phyloP scores from a whole-genome alignment of 2,329 filamentous ascomycete genomes.

The Penicillium brasilianum region DNA sequence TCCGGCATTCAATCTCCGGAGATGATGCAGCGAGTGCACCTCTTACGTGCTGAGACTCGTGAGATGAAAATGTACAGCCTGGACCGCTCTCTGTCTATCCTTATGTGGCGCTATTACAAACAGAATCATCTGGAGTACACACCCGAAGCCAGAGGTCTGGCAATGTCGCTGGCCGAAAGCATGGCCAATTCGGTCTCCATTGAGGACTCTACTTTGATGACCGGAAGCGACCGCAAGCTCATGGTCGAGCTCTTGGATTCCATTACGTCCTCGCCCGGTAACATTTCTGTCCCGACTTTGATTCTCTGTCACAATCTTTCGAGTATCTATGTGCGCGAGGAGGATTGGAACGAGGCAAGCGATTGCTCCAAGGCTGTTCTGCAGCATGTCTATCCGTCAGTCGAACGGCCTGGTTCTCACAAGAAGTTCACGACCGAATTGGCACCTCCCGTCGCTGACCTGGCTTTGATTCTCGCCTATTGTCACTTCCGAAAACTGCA shows the following conservation, averaged over 20 bases:
- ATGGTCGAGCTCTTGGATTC: constrained; percentile 40
- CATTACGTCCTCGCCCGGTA: constrained; percentile 35
- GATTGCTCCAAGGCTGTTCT: constrained; percentile 37
- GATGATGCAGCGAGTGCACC: constrained; percentile 39
- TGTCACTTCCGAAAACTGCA: constrained; percentile 42
- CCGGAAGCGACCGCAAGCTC: constrained; percentile 35
- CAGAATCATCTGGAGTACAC: constrained; percentile 38
- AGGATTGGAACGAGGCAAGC: constrained; percentile 38
- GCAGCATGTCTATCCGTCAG: constrained; percentile 40
- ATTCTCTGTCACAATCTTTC: constrained; percentile 40
- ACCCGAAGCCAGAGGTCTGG: constrained; percentile 35
- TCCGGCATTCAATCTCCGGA: constrained; percentile 38
- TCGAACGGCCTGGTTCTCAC: constrained; percentile 37
- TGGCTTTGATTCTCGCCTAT: constrained; percentile 41
- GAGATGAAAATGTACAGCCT: constrained; percentile 40
- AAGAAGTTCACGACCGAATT: constrained; percentile 37
- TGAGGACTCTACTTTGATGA: constrained; percentile 29
- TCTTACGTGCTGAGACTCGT: constrained; percentile 38
- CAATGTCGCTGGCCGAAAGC: constrained; percentile 35
- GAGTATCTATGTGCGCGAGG: constrained; percentile 39
- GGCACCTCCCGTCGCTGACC: constrained; percentile 39
- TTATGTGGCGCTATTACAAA: constrained; percentile 45
- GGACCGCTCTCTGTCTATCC: constrained; percentile 38
- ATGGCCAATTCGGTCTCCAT: constrained; percentile 31
- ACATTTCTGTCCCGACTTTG: constrained; percentile 34